These are phyloP conservation scores for Wickerhamiella brachini DNA, from an alignment of 805 yeast genomes.

Conservation along the genomic window DNA sequence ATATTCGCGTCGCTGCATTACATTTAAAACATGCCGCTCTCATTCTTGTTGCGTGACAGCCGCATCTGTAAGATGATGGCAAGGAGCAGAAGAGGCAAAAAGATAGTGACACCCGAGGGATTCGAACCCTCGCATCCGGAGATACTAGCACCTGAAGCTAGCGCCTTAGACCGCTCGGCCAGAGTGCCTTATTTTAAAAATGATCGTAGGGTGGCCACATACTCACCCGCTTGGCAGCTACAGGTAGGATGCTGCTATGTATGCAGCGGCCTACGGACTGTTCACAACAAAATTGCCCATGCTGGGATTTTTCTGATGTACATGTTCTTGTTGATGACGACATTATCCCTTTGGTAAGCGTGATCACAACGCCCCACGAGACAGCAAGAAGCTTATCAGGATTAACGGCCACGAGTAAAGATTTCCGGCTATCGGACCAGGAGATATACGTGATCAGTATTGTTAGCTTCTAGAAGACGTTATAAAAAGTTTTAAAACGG, in stretches of 20 bases:
- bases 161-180: conserved; percentile 6
- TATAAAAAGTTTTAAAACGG: too few species aligned
- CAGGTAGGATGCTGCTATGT: too few species aligned
- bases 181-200: conserved; percentile 3
- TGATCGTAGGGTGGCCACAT: not conserved
- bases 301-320: too few species aligned
- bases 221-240: not conserved
- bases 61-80: too few species aligned
- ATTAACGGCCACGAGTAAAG: not conserved
- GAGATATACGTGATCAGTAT: not conserved
- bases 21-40: not conserved
- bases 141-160: conserved; percentile 5
- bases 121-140: conserved; percentile 6
- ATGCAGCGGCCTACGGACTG: too few species aligned
- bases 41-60: too few species aligned
- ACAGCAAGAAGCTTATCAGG: not conserved
- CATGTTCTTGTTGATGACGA: not conserved
- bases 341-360: not conserved
- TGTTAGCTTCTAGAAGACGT: not conserved
- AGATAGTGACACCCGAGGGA: conserved; percentile 3
- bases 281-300: too few species aligned
- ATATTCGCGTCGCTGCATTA: not conserved
- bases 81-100: not conserved
- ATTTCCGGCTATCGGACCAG: not conserved
- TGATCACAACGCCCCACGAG: not conserved